Base-by-base conservation (phyloP, 805 yeast genomes). In the Isabelozyma gotoi region DNA sequence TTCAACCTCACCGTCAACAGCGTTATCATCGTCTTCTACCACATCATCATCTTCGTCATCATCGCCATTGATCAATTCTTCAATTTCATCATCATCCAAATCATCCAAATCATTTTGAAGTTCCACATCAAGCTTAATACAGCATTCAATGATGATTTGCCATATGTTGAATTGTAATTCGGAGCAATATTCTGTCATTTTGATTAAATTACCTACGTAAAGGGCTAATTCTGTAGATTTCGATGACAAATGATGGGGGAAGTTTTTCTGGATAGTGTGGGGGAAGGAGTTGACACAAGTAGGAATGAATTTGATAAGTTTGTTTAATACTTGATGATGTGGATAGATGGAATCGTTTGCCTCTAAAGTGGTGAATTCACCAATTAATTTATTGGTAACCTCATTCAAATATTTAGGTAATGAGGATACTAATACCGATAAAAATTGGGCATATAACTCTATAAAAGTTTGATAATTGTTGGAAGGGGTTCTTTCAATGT, bases 391-490 rank as follows among this genome's bases (percentile, higher is more conserved):
- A 46, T 74, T 70, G 16, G 87, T 82, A n/a, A 92, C 88, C 46
- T 88, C 95, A 49, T 80, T 77, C 80, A 94, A 82, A 88, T 96
- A 92, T 62, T 83, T 88, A 6, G 98, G 98, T 47, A 84, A 74
- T 37, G 92, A 85, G 3, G 96, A 85, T 32, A 91, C 87, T 41
- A 92, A 73, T 19, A 91, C 87, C 36, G 81, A 76, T 37, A 88
- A 67, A 62, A 94, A 94, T 36, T 81, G 83, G 38, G 84, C 76
- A 63, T 86, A 90, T 38, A 73, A 67, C 39, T 72, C 68, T 19
- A 79, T 64, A 51, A 83, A 78, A 33, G 40, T 44, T 12, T 40
- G 33, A 44, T 39, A 47, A 4, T 53, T 53, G 6, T 35, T 37
- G n/a, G 46, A 47, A 12, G 44, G 21, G 15, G 48, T 38, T 24